Evolutionary conservation across 352 stramenopile species (phyloP).

Genomic region (Globisporangium rhizosaccharum): DNA sequence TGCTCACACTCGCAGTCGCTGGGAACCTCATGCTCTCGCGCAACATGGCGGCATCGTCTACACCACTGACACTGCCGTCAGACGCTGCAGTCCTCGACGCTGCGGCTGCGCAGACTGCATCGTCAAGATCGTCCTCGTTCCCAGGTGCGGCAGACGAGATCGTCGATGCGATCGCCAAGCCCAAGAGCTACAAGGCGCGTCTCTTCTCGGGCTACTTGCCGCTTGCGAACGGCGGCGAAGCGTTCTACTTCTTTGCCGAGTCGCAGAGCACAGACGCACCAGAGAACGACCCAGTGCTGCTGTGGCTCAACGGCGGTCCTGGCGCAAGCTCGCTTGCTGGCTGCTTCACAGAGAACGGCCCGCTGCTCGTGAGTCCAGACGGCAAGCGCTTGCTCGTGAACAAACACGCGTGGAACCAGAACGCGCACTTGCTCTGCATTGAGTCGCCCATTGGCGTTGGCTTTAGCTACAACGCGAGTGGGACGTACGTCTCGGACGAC

Average conservation of each 20-base stretch:
- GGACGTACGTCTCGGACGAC: conserved; percentile 73
- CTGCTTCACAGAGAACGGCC: conserved; percentile 66
- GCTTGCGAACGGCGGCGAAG: conserved; percentile 44
- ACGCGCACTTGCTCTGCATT: conserved; percentile 52
- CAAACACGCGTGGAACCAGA: conserved; percentile 50
- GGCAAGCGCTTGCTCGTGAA: conserved; percentile 41
- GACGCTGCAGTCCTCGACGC: not conserved
- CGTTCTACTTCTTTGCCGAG: conserved; percentile 70
- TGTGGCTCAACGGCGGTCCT: conserved; percentile 69
- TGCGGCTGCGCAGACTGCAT: not conserved
- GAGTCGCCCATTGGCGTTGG: conserved; percentile 61
- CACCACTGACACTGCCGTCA: not conserved
- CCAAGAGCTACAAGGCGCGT: conserved; percentile 36
- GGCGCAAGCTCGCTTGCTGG: conserved; percentile 52
- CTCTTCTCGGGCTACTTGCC: conserved; percentile 60
- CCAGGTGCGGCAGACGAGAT: conserved; percentile 44
- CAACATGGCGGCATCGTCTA: not conserved
- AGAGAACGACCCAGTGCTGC: conserved; percentile 41
- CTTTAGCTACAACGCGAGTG: conserved; percentile 58
- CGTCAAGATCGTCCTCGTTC: conserved; percentile 15
- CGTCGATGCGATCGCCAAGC: conserved; percentile 30
- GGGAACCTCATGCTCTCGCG: conserved; percentile 16
- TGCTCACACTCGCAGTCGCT: conserved; percentile 13
- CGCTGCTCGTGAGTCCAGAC: conserved; percentile 54
- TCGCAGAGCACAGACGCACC: conserved; percentile 36